Evolutionary conservation across 2,329 filamentous ascomycete genomes (phyloP).

Genomic region (Alternaria viburni): DNA sequence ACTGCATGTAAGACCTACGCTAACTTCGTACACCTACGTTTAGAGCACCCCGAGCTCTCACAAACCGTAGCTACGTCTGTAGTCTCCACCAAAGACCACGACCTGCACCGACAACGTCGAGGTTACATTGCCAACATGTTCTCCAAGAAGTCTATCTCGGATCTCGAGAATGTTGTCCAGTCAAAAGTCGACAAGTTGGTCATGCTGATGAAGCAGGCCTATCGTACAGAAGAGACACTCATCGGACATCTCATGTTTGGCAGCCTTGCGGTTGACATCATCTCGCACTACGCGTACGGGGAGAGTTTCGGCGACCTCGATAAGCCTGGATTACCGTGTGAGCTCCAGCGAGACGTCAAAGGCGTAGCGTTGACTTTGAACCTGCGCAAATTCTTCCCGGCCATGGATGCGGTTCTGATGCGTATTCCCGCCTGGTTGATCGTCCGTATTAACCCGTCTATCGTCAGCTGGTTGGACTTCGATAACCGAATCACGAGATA

Average conservation of each 20-base stretch:
- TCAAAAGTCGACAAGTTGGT: slow-evolving; percentile 10
- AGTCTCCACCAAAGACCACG: slow-evolving; percentile 16
- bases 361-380: background rate
- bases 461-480: background rate
- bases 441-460: background rate
- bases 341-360: background rate
- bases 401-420: background rate
- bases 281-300: slow-evolving; percentile 11
- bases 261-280: slow-evolving; percentile 12
- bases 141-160: slow-evolving; percentile 24
- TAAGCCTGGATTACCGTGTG: slow-evolving; percentile 4
- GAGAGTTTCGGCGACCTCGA: slow-evolving; percentile 7
- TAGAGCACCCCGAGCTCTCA: background rate
- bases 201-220: background rate
- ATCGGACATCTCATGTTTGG: slow-evolving; percentile 9
- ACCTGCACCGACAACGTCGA: slow-evolving; percentile 32
- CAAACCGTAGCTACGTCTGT: background rate
- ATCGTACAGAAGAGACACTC: background rate
- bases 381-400: slow-evolving; percentile 1
- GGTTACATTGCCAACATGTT: slow-evolving; percentile 33
- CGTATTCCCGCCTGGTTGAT: background rate
- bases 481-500: background rate
- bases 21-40: background rate
- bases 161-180: slow-evolving; percentile 28
- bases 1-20: background rate